These are phyloP conservation scores for Terfezia claveryi DNA, from an alignment of 495 filamentous ascomycete species.

Conservation along the genomic window DNA sequence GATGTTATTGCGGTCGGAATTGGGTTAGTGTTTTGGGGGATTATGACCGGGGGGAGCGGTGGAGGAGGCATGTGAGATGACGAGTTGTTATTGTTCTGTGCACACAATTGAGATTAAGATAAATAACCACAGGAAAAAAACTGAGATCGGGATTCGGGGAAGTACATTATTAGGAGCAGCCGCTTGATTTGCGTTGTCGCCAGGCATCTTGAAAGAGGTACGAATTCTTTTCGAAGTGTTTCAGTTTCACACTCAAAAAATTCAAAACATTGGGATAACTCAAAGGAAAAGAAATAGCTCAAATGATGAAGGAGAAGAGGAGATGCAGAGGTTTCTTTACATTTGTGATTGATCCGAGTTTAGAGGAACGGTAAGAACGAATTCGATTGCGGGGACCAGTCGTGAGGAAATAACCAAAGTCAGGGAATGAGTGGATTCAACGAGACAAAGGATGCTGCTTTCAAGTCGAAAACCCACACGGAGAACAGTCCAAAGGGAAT, in stretches of 20 bases:
- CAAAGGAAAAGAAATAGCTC: not conserved
- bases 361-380: not conserved
- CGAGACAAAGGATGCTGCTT: not conserved
- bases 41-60: conserved; percentile 66
- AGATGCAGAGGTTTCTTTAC: not conserved
- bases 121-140: not conserved
- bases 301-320: not conserved
- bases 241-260: not conserved
- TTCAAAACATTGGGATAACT: not conserved
- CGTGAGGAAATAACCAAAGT: not conserved
- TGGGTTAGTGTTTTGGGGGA: conserved; percentile 89
- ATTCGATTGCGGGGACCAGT: not conserved
- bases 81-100: not conserved
- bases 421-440: not conserved
- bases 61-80: conserved; percentile 69
- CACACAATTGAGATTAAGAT: not conserved
- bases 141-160: not conserved
- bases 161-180: not conserved
- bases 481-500: not conserved
- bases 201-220: not conserved
- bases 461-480: not conserved
- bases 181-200: not conserved
- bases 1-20: conserved; percentile 86
- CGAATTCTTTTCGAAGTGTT: not conserved
- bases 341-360: not conserved